phyloP scores from a whole-genome alignment of 2,329 filamentous ascomycete genomes.

The Colletotrichum liriopes region DNA sequence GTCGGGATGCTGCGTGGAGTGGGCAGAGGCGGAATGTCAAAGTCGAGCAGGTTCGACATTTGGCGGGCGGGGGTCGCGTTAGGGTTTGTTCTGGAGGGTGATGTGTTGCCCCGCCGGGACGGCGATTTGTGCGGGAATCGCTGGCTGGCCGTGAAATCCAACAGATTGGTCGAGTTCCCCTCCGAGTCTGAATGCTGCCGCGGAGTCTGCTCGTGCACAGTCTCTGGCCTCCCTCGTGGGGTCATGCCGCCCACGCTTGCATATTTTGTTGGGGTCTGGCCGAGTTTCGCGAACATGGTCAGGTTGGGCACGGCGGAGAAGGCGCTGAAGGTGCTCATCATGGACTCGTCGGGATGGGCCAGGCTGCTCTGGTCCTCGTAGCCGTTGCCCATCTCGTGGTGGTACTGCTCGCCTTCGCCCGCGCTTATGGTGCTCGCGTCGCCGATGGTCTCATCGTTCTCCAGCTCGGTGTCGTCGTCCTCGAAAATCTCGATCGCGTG shows the following conservation, averaged over 20 bases:
- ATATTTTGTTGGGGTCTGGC: conserved; percentile 74
- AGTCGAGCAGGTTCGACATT: conserved; percentile 84
- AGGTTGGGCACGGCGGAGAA: conserved; percentile 93
- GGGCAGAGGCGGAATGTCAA: conserved; percentile 93
- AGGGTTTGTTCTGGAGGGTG: conserved; percentile 45
- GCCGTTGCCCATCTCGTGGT: conserved; percentile 47
- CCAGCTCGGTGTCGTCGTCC: conserved; percentile 58
- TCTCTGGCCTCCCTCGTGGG: conserved; percentile 55
- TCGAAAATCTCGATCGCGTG: conserved; percentile 76
- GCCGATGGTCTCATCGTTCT: conserved; percentile 33
- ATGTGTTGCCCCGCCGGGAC: conserved; percentile 50
- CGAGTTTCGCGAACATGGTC: conserved; percentile 84
- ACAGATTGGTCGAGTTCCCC: conserved; percentile 80
- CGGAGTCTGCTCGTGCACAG: conserved; percentile 54
- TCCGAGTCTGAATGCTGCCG: conserved; percentile 60
- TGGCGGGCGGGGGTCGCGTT: conserved; percentile 65
- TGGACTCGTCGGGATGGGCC: conserved; percentile 77
- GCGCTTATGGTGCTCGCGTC: conserved; percentile 44
- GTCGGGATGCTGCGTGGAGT: conserved; percentile 93
- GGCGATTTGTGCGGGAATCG: conserved; percentile 67
- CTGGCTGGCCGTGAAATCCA: conserved; percentile 90
- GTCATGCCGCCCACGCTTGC: conserved; percentile 58
- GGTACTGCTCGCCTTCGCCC: conserved; percentile 39
- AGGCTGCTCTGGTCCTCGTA: conserved; percentile 54
- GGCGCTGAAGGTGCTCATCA: conserved; percentile 87